Conservation (phyloP, 1,284 basidiomycete genomes). For the Afroboletus lepidellus region DNA sequence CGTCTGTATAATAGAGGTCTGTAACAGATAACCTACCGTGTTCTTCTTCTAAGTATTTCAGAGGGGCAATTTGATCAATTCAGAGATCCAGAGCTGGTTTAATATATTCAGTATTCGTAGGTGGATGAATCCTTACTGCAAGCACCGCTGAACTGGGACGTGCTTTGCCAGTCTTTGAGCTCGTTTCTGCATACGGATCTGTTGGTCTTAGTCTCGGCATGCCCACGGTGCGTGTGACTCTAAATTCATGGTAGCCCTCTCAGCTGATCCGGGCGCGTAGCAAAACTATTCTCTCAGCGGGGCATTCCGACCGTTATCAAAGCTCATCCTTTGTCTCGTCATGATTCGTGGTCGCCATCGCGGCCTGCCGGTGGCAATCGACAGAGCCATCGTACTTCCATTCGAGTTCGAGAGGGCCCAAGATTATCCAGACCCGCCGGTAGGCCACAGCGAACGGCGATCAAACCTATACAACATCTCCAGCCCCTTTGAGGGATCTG, state of each 20-base stretch:
- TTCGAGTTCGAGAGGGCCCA: conserved; percentile 44
- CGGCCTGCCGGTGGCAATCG: conserved; percentile 85
- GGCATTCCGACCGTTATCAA: conserved; percentile 77
- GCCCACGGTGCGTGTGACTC: conserved; percentile 45
- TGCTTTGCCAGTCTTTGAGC: conserved; percentile 65
- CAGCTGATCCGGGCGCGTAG: conserved; percentile 35
- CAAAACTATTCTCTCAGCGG: conserved; percentile 81
- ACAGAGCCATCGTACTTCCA: conserved; percentile 81
- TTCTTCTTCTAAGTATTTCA: conserved; percentile 28
- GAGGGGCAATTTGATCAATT: conserved; percentile 57
- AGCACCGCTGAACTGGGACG: conserved; percentile 1
- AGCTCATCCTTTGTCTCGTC: conserved; percentile 81
- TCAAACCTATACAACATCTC: conserved; percentile 3
- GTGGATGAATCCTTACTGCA: conserved; percentile 27
- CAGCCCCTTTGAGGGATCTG: neutral
- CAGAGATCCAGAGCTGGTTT: conserved; percentile 61
- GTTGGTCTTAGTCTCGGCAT: conserved; percentile 82
- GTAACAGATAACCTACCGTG: conserved; percentile 13
- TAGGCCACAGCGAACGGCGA: conserved; percentile 16
- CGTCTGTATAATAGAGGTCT: conserved; percentile 85
- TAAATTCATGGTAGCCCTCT: neutral
- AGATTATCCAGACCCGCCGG: conserved; percentile 11
- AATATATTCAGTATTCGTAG: conserved; percentile 74
- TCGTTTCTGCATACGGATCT: conserved; percentile 89
- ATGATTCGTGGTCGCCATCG: conserved; percentile 95